A percentile compares a stretch with the other conserved stretches of the same genome.
Conservation (phyloP, 352 stramenopile genomes). For the Pythium scleroteichum region DNA sequence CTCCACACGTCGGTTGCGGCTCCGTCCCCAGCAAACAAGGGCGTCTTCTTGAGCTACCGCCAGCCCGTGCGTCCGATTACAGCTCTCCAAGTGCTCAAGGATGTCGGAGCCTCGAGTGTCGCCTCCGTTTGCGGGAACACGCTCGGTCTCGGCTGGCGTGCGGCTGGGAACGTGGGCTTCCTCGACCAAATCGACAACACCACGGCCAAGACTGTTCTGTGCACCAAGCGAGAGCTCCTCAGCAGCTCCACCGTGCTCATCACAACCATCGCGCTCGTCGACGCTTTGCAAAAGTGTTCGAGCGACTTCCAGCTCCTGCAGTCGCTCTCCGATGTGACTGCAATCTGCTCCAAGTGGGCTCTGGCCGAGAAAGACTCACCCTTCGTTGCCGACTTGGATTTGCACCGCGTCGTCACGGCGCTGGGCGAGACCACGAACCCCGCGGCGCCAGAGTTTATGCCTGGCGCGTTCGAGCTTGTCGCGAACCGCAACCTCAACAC, state of each 20-base stretch:
- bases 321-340: background rate
- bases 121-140: background rate
- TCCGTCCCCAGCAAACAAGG: background rate
- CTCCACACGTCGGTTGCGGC: conserved; percentile 21
- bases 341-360: conserved; percentile 1
- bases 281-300: background rate
- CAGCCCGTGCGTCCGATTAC: conserved; percentile 40
- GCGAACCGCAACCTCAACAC: conserved; percentile 10
- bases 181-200: conserved; percentile 17
- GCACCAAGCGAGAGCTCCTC: conserved; percentile 13
- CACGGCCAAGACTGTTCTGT: conserved; percentile 33
- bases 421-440: conserved; percentile 1
- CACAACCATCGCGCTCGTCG: background rate
- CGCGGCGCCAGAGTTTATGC: conserved; percentile 9
- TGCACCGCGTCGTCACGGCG: conserved; percentile 7
- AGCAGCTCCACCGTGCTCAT: conserved; percentile 9
- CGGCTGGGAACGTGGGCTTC: background rate
- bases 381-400: conserved; percentile 6
- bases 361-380: background rate
- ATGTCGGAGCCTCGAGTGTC: conserved; percentile 15
- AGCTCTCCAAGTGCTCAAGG: conserved; percentile 33
- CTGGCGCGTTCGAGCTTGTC: conserved; percentile 5
- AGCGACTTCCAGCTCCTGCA: conserved; percentile 4
- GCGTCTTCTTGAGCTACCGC: conserved; percentile 39
- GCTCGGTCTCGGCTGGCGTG: background rate